phyloP scores from a whole-genome alignment of 164 flowering plant species.

The Macadamia integrifolia region DNA sequence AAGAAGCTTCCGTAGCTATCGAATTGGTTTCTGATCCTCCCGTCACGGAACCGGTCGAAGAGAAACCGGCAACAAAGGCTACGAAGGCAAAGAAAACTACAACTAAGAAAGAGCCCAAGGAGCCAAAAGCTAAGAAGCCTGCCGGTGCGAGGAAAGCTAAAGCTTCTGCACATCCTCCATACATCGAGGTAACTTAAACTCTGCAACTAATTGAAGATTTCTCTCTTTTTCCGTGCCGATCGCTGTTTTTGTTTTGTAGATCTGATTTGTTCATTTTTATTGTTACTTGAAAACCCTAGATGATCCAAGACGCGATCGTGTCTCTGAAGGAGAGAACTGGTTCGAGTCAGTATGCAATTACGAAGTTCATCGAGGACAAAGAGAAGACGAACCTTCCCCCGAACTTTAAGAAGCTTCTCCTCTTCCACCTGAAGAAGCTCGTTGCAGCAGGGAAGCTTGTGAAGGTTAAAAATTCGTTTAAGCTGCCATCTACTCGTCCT shows the following conservation, averaged over 20 bases:
- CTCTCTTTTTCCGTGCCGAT: neutral
- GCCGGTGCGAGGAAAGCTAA: conserved; percentile 21
- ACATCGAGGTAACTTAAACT: conserved; percentile 32
- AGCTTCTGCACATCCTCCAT: conserved; percentile 44
- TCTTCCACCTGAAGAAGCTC: conserved; percentile 47
- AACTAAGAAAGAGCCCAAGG: conserved; percentile 12
- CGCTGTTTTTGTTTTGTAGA: neutral
- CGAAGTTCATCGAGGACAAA: conserved; percentile 60
- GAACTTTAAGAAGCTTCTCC: conserved; percentile 45
- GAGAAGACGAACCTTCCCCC: conserved; percentile 38
- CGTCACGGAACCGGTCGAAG: conserved; percentile 7
- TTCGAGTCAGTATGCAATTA: conserved; percentile 66
- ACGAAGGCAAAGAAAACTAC: conserved; percentile 13
- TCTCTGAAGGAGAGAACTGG: conserved; percentile 68
- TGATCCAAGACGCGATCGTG: conserved; percentile 55
- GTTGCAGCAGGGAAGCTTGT: conserved; percentile 51
- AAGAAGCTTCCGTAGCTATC: conserved; percentile 9
- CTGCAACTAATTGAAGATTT: neutral
- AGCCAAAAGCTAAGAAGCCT: conserved; percentile 22
- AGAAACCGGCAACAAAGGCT: conserved; percentile 3
- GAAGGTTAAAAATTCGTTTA: conserved; percentile 57
- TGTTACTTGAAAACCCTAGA: conserved; percentile 23
- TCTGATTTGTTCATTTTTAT: conserved; percentile 5
- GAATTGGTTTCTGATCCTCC: conserved; percentile 12
- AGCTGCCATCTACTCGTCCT: conserved; percentile 28